Conservation (phyloP, 164 flowering plant genomes). For the Taxillus chinensis region DNA sequence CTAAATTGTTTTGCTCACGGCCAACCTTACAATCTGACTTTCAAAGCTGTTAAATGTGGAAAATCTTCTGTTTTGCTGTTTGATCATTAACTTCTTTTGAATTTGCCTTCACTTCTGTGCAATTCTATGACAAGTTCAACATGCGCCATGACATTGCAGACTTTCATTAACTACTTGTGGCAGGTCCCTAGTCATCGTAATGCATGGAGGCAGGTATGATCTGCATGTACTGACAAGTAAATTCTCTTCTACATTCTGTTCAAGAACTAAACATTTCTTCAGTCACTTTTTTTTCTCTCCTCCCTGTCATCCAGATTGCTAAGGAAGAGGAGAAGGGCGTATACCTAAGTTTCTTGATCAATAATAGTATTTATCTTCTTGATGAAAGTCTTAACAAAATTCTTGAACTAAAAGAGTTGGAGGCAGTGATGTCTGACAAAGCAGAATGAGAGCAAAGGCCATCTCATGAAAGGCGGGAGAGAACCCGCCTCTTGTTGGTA, state of each 20-base stretch:
- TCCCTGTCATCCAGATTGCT: conserved; percentile 55
- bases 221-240: background rate
- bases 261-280: background rate
- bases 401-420: conserved; percentile 84
- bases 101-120: conserved; percentile 15
- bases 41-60: background rate
- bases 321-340: conserved; percentile 98
- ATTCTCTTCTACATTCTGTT: background rate
- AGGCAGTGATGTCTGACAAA: conserved; percentile 92
- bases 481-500: conserved; percentile 83
- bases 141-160: conserved; percentile 99
- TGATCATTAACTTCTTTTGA: background rate
- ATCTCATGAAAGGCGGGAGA: conserved; percentile 95
- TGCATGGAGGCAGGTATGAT: conserved; percentile 80
- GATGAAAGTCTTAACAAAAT: conserved; percentile 98
- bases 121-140: conserved; percentile 99
- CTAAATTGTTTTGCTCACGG: background rate
- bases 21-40: background rate
- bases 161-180: conserved; percentile 94
- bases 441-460: conserved; percentile 89
- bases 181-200: conserved; percentile 94
- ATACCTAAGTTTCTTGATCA: conserved; percentile 86
- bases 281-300: background rate
- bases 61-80: background rate
- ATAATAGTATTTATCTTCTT: conserved; percentile 93